phyloP scores from a whole-genome alignment of 2,329 filamentous ascomycete species.

The Diaporthe sp. region DNA sequence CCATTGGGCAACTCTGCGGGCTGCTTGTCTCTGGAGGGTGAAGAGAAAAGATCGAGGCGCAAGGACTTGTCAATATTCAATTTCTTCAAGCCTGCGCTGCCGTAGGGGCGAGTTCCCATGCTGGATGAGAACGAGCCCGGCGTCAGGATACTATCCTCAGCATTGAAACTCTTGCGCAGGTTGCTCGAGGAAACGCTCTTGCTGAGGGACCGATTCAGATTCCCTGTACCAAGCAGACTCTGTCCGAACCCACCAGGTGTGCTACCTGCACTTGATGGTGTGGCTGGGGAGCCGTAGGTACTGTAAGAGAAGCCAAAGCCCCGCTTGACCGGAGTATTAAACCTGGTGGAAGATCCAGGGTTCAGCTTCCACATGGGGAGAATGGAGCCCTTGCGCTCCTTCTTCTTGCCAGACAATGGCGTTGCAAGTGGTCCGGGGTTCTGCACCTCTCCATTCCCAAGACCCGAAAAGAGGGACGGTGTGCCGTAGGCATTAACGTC shows the following conservation, averaged over 20 bases:
- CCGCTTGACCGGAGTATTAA: conserved; percentile 86
- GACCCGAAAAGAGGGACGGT: conserved; percentile 84
- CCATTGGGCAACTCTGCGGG: conserved; percentile 57
- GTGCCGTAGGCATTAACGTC: conserved; percentile 93
- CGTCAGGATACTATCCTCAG: conserved; percentile 87
- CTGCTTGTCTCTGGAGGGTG: conserved; percentile 67
- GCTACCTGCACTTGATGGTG: conserved; percentile 75
- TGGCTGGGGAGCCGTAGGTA: conserved; percentile 86
- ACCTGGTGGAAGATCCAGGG: conserved; percentile 82
- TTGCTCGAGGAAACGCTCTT: conserved; percentile 94
- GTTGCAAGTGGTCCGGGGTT: conserved; percentile 94
- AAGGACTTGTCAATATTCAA: conserved; percentile 92
- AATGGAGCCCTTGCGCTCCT: conserved; percentile 81
- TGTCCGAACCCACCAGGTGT: conserved; percentile 77
- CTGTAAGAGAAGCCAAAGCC: conserved; percentile 96
- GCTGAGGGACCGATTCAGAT: conserved; percentile 78
- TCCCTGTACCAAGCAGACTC: conserved; percentile 75
- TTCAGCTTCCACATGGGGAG: conserved; percentile 91
- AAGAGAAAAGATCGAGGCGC: conserved; percentile 78
- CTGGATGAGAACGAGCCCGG: conserved; percentile 87
- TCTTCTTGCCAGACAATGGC: conserved; percentile 81
- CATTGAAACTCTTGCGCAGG: conserved; percentile 83
- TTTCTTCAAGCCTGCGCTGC: conserved; percentile 84
- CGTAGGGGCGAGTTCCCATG: conserved; percentile 72
- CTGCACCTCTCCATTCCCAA: conserved; percentile 72